Conservation (phyloP, 257 asterid genomes). For the Orobanche coerulescens region DNA sequence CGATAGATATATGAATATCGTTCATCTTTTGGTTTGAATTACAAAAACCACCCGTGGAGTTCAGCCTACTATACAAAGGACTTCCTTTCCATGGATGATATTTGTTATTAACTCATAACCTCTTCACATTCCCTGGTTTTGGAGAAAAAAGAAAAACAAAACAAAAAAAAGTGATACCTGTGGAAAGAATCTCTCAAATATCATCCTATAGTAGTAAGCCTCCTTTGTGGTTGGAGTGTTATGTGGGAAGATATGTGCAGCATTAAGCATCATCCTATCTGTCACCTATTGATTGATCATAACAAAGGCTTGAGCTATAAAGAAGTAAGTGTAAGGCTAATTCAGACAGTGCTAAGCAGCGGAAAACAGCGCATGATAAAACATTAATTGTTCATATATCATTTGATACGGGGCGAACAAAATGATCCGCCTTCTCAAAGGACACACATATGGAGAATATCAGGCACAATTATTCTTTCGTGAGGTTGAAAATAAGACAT, state of each 20-base stretch:
- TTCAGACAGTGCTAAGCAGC: background rate
- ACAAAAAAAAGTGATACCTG: conserved; percentile 66
- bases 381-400: too few species aligned
- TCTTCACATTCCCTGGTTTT: background rate
- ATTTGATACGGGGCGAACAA: background rate
- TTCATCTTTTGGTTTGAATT: too few species aligned
- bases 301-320: background rate
- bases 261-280: conserved; percentile 82
- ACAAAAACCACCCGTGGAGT: too few species aligned
- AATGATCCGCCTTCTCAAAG: background rate
- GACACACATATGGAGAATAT: background rate
- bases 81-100: too few species aligned
- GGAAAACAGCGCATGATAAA: background rate
- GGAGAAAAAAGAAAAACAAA: too few species aligned
- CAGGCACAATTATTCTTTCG: too few species aligned
- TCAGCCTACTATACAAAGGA: too few species aligned
- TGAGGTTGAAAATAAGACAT: conserved; percentile 10
- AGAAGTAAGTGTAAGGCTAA: background rate
- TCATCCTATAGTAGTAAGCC: conserved; percentile 81
- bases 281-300: conserved; percentile 41
- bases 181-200: conserved; percentile 87
- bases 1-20: too few species aligned
- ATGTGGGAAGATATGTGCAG: conserved; percentile 65
- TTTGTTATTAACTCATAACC: background rate
- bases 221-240: conserved; percentile 86